Evolutionary conservation across 352 stramenopile species (phyloP), one percentile per base, ranked within the genome.

Genomic region (Aphanomyces astaci): DNA sequence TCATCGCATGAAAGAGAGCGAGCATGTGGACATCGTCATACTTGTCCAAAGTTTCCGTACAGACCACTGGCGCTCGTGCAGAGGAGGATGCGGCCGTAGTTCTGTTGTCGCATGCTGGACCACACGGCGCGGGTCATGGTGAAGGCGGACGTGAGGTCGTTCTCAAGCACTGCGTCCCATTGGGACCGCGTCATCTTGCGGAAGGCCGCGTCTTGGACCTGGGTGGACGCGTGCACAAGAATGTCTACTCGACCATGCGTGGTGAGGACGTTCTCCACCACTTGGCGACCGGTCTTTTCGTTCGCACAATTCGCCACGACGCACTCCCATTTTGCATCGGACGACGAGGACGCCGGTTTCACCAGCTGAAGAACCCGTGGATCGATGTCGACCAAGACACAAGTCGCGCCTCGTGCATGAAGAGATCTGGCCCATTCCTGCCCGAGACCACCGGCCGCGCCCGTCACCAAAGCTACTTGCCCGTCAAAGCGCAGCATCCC

Each of bases 31-130:
- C n/a, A n/a, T n/a, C n/a, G n/a, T n/a, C n/a, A 17, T 2, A 66
- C 60, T 48, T 91, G 83, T 2, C 83, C 83, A 65, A 91, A 91
- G 70, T 91, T 88, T 17, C 83, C 83, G 49, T 91, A 91, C 27
- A 92, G 70, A 1, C 83, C 83, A 2, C 80, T 72, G 17, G 76
- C 79, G 15, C 80, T 89, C 63, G 84, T 75, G 59, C 80, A 89
- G 70, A 88, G 87, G 49, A 90, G 73, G 65, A 90, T 87, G 53
- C 80, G 79, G 4, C 82, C 82, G 63, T 88, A 89, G 54, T 84
- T 84, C 72, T 90, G 80, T 36, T 79, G 54, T 25, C 82, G 78
- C 82, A 90, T 89, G 62, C 86, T 73, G 9, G 80, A 71, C 82
- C 82, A 90, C 64, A 79, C 82, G 0, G 82, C 82, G 66, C 86